Percentiles rank a stretch among this genome's conserved stretches.
Evolutionary conservation across 2,329 filamentous ascomycete species (phyloP).

Genomic region (Fusarium azukiicola): DNA sequence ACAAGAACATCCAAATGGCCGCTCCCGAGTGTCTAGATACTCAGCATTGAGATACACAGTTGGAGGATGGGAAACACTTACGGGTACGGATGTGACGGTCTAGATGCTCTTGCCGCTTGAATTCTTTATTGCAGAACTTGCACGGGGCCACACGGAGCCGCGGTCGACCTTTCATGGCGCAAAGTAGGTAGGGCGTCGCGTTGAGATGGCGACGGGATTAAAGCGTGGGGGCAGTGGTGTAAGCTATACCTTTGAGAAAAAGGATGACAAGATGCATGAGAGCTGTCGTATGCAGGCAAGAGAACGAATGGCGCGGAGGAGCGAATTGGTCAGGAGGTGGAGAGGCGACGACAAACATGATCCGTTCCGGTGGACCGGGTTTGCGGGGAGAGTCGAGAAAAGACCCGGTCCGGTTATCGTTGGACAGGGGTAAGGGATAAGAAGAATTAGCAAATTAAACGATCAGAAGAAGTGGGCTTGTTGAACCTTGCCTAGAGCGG

Average conservation of each 20-base stretch:
- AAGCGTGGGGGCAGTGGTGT: not conserved
- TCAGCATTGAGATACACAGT: not conserved
- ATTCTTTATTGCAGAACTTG: conserved; percentile 56
- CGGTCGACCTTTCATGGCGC: conserved; percentile 37
- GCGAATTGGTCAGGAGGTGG: conserved; percentile 10
- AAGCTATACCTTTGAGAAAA: not conserved
- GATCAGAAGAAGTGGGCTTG: not conserved
- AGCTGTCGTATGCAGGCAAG: conserved; percentile 18
- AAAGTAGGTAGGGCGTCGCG: not conserved
- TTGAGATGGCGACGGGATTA: not conserved
- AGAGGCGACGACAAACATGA: conserved; percentile 1
- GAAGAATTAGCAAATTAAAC: not conserved
- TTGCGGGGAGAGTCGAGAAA: conserved; percentile 18
- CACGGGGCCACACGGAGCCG: conserved; percentile 50
- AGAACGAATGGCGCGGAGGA: not conserved
- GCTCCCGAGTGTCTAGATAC: conserved; percentile 10
- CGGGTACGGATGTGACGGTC: conserved; percentile 29
- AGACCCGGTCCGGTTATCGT: conserved; percentile 19
- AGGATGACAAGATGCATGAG: not conserved
- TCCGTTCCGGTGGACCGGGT: conserved; percentile 16
- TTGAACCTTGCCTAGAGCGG: not conserved
- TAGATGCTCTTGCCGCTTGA: conserved; percentile 59
- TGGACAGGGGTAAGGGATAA: not conserved
- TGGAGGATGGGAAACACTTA: not conserved
- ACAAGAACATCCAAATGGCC: conserved; percentile 12